Conservation (phyloP, 75 land plant species). For the Sequoiadendron giganteum region DNA sequence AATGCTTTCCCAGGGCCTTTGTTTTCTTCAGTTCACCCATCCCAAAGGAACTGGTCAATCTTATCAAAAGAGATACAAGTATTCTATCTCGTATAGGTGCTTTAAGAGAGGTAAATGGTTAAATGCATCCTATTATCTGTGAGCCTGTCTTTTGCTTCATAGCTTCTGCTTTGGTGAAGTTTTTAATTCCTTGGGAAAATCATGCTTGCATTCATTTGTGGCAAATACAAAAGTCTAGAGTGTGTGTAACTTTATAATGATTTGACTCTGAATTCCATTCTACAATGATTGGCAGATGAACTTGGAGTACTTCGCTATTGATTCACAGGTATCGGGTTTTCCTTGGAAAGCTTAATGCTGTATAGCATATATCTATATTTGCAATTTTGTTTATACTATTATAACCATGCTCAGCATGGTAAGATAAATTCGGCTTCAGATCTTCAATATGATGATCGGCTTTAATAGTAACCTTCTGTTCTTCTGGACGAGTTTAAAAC, state of each 20-base stretch:
- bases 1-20: conserved; percentile 66
- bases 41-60: conserved; percentile 59
- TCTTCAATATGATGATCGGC: background rate
- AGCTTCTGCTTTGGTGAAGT: background rate
- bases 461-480: background rate
- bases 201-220: background rate
- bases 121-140: background rate
- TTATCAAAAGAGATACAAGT: conserved; percentile 73
- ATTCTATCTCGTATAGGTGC: conserved; percentile 87
- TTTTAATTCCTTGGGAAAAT: background rate
- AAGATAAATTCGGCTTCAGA: background rate
- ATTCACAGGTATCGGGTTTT: conserved; percentile 74
- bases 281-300: conserved; percentile 72
- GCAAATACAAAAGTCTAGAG: background rate
- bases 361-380: background rate
- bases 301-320: conserved; percentile 89
- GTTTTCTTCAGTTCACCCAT: conserved; percentile 95
- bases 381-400: background rate
- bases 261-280: background rate
- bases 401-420: background rate
- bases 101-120: conserved; percentile 70
- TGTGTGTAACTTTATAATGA: background rate
- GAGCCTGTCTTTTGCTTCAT: background rate
- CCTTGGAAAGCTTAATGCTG: background rate
- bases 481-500: background rate